phyloP scores from a whole-genome alignment of 2,329 filamentous ascomycete species.

The Paramyrothecium roridum region DNA sequence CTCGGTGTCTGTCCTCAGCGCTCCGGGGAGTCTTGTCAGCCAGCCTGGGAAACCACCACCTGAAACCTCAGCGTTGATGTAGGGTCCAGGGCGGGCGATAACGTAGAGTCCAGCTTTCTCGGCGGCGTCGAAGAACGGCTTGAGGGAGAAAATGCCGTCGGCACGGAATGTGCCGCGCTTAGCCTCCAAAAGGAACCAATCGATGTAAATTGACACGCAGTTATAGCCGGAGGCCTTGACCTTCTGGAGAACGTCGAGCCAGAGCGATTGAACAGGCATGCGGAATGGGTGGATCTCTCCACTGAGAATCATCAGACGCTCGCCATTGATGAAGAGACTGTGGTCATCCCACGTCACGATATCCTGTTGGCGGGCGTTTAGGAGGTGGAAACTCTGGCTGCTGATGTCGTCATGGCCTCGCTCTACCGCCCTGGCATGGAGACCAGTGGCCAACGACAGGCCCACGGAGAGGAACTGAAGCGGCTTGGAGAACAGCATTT shows the following conservation, averaged over 20 bases:
- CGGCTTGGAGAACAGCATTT: constrained; percentile 7
- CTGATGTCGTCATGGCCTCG: not conserved
- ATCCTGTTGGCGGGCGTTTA: constrained; percentile 1
- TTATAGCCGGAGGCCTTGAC: constrained; percentile 72
- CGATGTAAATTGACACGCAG: constrained; percentile 66
- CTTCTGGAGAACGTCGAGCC: constrained; percentile 71
- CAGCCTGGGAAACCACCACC: constrained; percentile 73
- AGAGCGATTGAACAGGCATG: constrained; percentile 29
- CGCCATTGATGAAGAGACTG: constrained; percentile 58
- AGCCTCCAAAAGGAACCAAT: constrained; percentile 70
- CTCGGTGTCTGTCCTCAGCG: constrained; percentile 53
- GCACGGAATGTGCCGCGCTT: constrained; percentile 62
- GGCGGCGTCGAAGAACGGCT: constrained; percentile 70
- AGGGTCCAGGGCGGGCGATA: constrained; percentile 62
- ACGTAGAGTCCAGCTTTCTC: constrained; percentile 66
- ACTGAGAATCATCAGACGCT: constrained; percentile 63
- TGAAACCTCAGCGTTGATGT: constrained; percentile 67
- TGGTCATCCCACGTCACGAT: constrained; percentile 2
- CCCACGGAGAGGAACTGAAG: constrained; percentile 5
- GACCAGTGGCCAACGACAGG: constrained; percentile 2
- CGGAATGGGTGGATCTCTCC: constrained; percentile 64
- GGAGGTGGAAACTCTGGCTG: not conserved
- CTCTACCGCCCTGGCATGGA: not conserved
- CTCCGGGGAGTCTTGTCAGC: constrained; percentile 60
- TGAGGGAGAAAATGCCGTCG: constrained; percentile 64